Evolutionary conservation across 805 yeast species (phyloP), one percentile per base, ranked within the genome.

Genomic region (Starmerella gropengiesseri): DNA sequence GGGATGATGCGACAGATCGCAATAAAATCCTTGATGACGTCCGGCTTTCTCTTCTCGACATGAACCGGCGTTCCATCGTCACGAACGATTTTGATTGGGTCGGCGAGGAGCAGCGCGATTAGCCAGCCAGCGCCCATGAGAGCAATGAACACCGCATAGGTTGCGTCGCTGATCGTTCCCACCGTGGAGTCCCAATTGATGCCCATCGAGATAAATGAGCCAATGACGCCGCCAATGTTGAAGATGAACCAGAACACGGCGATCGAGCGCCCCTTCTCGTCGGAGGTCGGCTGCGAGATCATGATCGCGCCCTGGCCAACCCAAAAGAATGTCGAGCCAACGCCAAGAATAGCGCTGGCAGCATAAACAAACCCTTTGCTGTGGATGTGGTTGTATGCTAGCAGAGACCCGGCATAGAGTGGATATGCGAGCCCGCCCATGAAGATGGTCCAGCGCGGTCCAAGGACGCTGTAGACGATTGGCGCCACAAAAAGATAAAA

Each of bases 201-300:
- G 20, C 70, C 77, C 57, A 74, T 68, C 20, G 78, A 74, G 49
- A 74, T 70, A 39, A 71, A 60, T 9, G 73, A 66, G 30, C 80
- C 80, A 48, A 74, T 70, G 38, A 72, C 77, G 12, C 75, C 78
- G 54, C 80, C 80, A 49, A 73, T 60, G 60, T 74, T 74, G 65
- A 74, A 74, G 44, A 74, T 70, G 47, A 71, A 64, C 79, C 79
- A 74, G 55, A 73, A 74, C 14, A 70, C 57, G 65, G 70, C 71
- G 42, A 74, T 68, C 26, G 73, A 74, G 23, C 63, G 61, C 30
- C 76, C 79, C 58, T 73, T 73, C 14, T 48, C 61, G 34, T 58
- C 51, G 57, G 74, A 78, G 14, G 70, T 56, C 2, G 77, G 71
- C 48, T 75, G 74, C 14, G 74, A 63, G 63, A 73, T 67, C 53